A percentile compares a stretch with the other conserved stretches of the same genome.
phyloP scores from a whole-genome alignment of 148 eudicot genomes.

The Rhododendron molle region DNA sequence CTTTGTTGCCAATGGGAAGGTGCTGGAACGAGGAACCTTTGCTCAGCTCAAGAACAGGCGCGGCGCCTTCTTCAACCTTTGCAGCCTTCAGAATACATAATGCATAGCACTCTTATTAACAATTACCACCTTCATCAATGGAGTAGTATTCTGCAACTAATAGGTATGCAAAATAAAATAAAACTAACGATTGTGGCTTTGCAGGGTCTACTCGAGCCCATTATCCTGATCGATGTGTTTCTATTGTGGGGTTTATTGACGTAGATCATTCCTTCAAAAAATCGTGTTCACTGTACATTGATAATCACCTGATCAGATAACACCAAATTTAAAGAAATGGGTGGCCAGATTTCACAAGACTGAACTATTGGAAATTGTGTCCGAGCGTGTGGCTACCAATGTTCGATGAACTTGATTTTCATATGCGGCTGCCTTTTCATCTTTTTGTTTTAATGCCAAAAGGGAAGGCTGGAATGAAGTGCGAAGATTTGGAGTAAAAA shows the following conservation, averaged over 20 bases:
- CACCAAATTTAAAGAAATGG: neutral
- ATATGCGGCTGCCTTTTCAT: neutral
- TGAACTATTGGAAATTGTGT: neutral
- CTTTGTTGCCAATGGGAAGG: slow-evolving; percentile 65
- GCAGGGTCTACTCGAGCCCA: neutral
- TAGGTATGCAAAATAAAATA: neutral
- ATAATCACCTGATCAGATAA: neutral
- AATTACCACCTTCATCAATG: neutral
- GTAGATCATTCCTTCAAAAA: neutral
- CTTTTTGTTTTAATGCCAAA: neutral
- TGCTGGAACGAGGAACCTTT: slow-evolving; percentile 61
- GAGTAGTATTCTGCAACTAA: neutral
- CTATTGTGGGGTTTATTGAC: neutral
- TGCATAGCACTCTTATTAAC: neutral
- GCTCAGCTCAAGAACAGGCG: slow-evolving; percentile 54
- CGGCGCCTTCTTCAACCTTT: slow-evolving; percentile 82
- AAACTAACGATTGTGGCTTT: neutral
- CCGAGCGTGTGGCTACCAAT: neutral
- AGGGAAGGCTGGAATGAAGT: neutral
- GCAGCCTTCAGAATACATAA: slow-evolving; percentile 45
- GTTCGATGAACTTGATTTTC: neutral
- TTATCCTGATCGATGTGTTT: neutral
- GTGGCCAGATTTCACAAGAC: neutral
- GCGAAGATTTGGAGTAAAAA: neutral
- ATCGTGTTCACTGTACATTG: neutral